Conservation (phyloP, 78 protist species). For the Polysphondylium violaceum region DNA sequence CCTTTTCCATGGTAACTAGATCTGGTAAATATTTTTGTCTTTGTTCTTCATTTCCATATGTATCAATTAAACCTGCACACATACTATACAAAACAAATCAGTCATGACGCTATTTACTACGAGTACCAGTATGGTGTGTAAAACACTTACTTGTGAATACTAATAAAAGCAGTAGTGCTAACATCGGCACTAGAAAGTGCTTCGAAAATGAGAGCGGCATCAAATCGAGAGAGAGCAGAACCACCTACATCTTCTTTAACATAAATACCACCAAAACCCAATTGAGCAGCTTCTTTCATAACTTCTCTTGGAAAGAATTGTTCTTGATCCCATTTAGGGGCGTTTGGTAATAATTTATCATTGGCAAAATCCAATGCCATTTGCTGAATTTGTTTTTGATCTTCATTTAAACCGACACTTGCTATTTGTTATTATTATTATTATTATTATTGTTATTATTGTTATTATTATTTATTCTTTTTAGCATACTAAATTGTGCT, state of each 20-base stretch:
- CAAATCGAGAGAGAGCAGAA: slow-evolving; percentile 87
- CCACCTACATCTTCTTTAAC: slow-evolving; percentile 89
- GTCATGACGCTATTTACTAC: too few relatives aligned
- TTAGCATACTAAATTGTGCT: neutral
- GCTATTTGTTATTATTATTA: slow-evolving; percentile 12
- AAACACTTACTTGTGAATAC: slow-evolving; percentile 88
- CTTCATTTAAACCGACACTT: slow-evolving; percentile 77
- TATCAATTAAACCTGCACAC: slow-evolving; percentile 94
- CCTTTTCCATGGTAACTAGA: slow-evolving; percentile 54
- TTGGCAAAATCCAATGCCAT: slow-evolving; percentile 82
- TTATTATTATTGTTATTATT: neutral
- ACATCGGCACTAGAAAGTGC: slow-evolving; percentile 88
- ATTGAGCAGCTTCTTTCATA: slow-evolving; percentile 84
- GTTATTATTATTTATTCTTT: neutral
- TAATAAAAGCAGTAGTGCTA: slow-evolving; percentile 93
- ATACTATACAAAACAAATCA: too few relatives aligned
- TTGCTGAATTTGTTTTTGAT: slow-evolving; percentile 59
- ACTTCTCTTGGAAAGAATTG: slow-evolving; percentile 84
- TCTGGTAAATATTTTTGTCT: slow-evolving; percentile 82
- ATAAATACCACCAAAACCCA: slow-evolving; percentile 94
- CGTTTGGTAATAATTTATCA: slow-evolving; percentile 82
- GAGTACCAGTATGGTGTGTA: too few relatives aligned
- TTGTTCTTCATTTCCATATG: slow-evolving; percentile 87
- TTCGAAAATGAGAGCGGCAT: slow-evolving; percentile 90
- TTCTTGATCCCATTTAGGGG: slow-evolving; percentile 89